A percentile compares a stretch with the other conserved stretches of the same genome.
phyloP scores from a whole-genome alignment of 108 stramenopile genomes.

The Mayamaea pseudoterrestris region DNA sequence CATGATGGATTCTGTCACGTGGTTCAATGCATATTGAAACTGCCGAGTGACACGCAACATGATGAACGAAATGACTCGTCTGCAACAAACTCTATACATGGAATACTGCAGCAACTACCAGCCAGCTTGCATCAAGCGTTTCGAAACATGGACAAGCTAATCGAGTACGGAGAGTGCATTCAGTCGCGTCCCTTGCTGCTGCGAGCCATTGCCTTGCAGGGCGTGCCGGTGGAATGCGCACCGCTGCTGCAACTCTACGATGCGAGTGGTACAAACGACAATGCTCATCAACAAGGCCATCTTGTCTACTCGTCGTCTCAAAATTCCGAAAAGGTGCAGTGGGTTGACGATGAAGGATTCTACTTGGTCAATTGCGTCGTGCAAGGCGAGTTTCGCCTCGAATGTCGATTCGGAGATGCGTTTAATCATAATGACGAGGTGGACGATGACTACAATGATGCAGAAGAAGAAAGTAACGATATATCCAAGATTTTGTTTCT shows the following conservation, averaged over 20 bases:
- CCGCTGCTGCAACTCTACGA: constrained; percentile 86
- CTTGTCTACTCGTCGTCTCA: constrained; percentile 32
- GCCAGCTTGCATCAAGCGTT: constrained; percentile 66
- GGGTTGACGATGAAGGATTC: constrained; percentile 66
- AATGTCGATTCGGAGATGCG: constrained; percentile 84
- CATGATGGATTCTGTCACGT: constrained; percentile 73
- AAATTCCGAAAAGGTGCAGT: constrained; percentile 21
- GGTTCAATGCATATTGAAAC: too few species aligned
- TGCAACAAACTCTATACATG: too few species aligned
- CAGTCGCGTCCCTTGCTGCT: constrained; percentile 56
- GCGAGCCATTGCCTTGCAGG: constrained; percentile 57
- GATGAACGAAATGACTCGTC: too few species aligned
- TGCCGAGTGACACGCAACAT: too few species aligned
- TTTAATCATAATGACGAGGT: too few species aligned
- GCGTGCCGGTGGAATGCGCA: constrained; percentile 84
- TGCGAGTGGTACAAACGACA: constrained; percentile 10
- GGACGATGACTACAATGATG: too few species aligned
- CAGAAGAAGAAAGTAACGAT: constrained; percentile 42
- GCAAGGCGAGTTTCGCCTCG: constrained; percentile 70
- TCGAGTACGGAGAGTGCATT: constrained; percentile 33
- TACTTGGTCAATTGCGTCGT: constrained; percentile 34
- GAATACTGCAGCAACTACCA: constrained; percentile 27
- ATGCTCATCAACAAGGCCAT: not conserved
- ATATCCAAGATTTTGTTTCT: constrained; percentile 76
- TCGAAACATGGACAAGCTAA: constrained; percentile 59